Base-by-base conservation (phyloP, 1,139 yeast genomes). In the Kodamaea ohmeri region DNA sequence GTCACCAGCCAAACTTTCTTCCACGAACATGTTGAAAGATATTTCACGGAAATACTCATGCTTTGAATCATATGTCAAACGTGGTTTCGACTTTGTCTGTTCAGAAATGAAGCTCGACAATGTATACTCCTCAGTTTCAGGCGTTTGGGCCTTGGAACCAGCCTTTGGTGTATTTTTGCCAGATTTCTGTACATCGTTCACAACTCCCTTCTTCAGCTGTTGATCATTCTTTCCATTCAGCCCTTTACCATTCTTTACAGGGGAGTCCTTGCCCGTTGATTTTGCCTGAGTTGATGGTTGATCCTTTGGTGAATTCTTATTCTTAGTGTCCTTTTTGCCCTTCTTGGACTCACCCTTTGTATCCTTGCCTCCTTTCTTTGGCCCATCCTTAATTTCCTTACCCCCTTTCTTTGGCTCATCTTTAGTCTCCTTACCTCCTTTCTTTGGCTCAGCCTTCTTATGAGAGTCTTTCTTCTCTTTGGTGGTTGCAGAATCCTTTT, bases 11-110 rank as follows among this genome's bases (percentile, higher is more conserved):
- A 77, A 65, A 25, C 69, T 67, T 48, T 81, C 86, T 53, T 83
- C 90, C 36, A 78, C 61, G 44, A 78, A 80, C 40, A 82, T 58
- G 40, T 80, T 80, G 55, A 73, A 74, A 43, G 83, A 72, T 65
- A 80, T 73, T 48, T 78, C 81, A 46, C 72, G 62, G 50, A 71
- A 76, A 51, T 83, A 82, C n/a, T 70, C 64, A 5, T 65, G 60
- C 48, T 81, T 50, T 21, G 71, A 60, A 12, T 73, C 73, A 48
- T 76, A 81, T 1, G 66, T 58, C 26, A 79, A 58, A 41, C 65
- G 66, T 5, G 81, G 76, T 26, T 51, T 51, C 3, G 52, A 32
- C 16, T 38, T 30, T 6, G 34, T 17, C 13, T 41, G 41, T n/a
- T 35, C 34, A 1, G 39, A 27, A n/a, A 41, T 38, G 27, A 41